Percentiles rank a stretch among this genome's conserved stretches.
Evolutionary conservation across 2,329 filamentous ascomycete species (phyloP).

Genomic region (Hypoxylon sp.): DNA sequence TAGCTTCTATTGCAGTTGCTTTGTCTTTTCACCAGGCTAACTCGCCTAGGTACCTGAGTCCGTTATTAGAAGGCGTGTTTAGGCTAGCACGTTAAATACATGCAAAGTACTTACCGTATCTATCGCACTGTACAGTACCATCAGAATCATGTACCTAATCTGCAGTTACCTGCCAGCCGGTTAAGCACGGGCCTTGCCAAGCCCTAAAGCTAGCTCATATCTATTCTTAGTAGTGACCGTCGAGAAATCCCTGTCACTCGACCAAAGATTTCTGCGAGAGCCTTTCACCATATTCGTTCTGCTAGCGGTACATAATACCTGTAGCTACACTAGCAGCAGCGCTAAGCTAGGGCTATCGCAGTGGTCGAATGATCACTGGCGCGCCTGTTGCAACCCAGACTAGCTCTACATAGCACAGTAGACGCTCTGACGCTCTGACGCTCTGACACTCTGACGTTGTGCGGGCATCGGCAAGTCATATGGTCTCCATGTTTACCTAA

Average conservation of each 20-base stretch:
- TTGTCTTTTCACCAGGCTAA: no score
- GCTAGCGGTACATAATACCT: conserved; percentile 1
- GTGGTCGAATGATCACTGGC: conserved; percentile 29
- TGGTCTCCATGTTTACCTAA: conserved; percentile 26
- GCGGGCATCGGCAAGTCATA: conserved; percentile 30
- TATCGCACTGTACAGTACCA: conserved; percentile 16
- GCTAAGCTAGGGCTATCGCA: conserved; percentile 5
- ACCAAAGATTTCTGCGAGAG: conserved; percentile 32
- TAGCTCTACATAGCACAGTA: neutral
- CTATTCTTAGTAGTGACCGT: conserved; percentile 29
- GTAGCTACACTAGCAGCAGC: conserved; percentile 1
- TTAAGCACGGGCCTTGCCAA: conserved; percentile 19
- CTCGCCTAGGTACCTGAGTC: no score
- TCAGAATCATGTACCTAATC: conserved; percentile 19
- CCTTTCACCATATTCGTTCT: conserved; percentile 11
- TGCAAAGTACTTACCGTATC: conserved; percentile 8
- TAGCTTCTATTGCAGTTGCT: no score
- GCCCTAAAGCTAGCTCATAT: conserved; percentile 17
- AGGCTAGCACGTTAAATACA: no score
- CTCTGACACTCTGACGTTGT: conserved; percentile 18
- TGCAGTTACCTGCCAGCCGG: conserved; percentile 16
- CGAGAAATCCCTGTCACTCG: conserved; percentile 24
- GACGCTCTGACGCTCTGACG: neutral
- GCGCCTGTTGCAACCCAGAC: conserved; percentile 25
- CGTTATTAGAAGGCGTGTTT: no score